Conservation (phyloP, 108 stramenopile genomes). For the Cyclotella choctawhatcheeana region DNA sequence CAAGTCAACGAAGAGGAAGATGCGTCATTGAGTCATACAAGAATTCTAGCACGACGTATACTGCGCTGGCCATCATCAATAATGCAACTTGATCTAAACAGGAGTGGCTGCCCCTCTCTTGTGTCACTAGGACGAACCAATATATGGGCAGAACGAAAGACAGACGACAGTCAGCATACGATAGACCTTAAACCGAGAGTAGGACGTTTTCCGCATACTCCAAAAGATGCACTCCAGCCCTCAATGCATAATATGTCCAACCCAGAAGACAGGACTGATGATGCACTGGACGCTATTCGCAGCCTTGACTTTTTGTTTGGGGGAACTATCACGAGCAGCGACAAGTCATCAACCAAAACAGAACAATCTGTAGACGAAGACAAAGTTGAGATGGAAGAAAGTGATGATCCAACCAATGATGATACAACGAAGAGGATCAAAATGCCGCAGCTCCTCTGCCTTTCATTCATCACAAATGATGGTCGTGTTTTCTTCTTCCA, state of each 20-base stretch:
- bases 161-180: not conserved
- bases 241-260: too few species aligned
- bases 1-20: slow-evolving; percentile 21
- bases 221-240: too few species aligned
- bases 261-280: slow-evolving; percentile 27
- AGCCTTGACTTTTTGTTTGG: slow-evolving; percentile 44
- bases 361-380: not conserved
- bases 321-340: not conserved
- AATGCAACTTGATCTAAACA: not conserved
- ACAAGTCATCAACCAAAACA: not conserved
- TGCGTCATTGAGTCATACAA: slow-evolving; percentile 21
- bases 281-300: slow-evolving; percentile 43
- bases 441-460: slow-evolving; percentile 27
- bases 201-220: not conserved
- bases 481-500: slow-evolving; percentile 45
- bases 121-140: slow-evolving; percentile 40
- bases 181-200: not conserved
- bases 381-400: not conserved
- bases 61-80: slow-evolving; percentile 49
- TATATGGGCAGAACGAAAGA: slow-evolving; percentile 13
- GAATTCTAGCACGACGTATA: slow-evolving; percentile 39
- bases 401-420: not conserved
- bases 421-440: slow-evolving; percentile 21
- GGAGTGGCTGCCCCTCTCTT: slow-evolving; percentile 35
- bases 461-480: slow-evolving; percentile 43